A percentile compares a stretch with the other conserved stretches of the same genome.
Conservation (phyloP, 805 yeast genomes). For the Grigorovia yakushimaensis region DNA sequence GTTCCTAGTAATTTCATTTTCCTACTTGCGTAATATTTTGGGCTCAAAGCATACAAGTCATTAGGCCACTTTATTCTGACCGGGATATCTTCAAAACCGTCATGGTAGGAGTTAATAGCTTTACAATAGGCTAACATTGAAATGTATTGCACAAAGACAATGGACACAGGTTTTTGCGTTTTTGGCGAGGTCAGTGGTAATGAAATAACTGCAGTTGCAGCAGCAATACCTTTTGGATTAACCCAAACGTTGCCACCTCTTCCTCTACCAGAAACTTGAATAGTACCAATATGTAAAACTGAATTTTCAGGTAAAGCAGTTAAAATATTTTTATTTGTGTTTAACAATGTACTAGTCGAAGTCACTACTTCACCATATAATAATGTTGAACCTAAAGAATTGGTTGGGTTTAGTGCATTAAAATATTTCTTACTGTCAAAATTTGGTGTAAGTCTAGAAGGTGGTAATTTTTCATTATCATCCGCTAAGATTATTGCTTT, state of each 20-base stretch:
- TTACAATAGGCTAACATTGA: conserved; percentile 76
- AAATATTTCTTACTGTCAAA: conserved; percentile 58
- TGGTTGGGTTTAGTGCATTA: conserved; percentile 22
- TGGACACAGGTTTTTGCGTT: conserved; percentile 39
- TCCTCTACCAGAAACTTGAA: conserved; percentile 87
- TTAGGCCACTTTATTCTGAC: conserved; percentile 93
- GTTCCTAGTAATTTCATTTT: conserved; percentile 16
- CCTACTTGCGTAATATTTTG: conserved; percentile 39
- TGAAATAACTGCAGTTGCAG: conserved; percentile 62
- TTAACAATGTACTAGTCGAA: conserved; percentile 74
- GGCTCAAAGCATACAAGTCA: conserved; percentile 70
- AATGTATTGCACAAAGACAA: conserved; percentile 81
- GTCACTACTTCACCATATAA: conserved; percentile 84
- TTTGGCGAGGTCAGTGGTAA: conserved; percentile 37
- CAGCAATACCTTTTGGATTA: conserved; percentile 85
- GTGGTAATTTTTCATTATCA: conserved; percentile 39
- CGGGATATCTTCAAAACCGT: conserved; percentile 67
- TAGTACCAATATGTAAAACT: conserved; percentile 47
- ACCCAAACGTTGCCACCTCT: conserved; percentile 95
- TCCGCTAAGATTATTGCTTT: conserved; percentile 41
- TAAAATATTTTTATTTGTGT: conserved; percentile 55
- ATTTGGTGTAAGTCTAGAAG: conserved; percentile 51
- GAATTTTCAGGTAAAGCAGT: conserved; percentile 33
- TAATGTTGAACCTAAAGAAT: conserved; percentile 50
- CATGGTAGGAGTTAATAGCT: conserved; percentile 52